Percentiles rank a stretch among this genome's conserved stretches.
phyloP scores from a whole-genome alignment of 139 green algal species.

The Chlorella sp. region DNA sequence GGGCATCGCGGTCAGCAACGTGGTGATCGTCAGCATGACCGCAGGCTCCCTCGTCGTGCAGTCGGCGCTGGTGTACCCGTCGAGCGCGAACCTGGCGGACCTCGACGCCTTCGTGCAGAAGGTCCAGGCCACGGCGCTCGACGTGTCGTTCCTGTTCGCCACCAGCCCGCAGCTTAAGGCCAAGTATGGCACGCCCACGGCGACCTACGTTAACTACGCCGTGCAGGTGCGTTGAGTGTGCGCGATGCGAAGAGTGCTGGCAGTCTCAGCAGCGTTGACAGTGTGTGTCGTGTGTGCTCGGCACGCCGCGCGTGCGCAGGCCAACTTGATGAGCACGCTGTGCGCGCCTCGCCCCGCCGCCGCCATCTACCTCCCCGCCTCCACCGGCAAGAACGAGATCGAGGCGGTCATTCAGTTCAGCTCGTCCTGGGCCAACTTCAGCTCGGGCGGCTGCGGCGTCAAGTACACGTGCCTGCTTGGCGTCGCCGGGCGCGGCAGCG shows the following conservation, averaged over 20 bases:
- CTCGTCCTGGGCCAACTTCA: background rate
- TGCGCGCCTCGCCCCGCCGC: background rate
- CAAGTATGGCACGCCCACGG: slow-evolving; percentile 4
- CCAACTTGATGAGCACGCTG: background rate
- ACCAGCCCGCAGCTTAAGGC: background rate
- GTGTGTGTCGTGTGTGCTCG: background rate
- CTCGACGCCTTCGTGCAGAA: background rate
- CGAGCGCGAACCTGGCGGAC: background rate
- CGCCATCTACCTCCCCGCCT: slow-evolving; percentile 2
- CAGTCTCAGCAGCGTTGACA: too few species aligned
- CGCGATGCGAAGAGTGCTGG: too few species aligned
- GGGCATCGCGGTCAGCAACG: background rate
- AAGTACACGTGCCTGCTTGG: slow-evolving; percentile 11
- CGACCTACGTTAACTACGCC: background rate
- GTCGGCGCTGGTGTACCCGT: background rate
- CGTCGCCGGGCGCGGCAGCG: background rate
- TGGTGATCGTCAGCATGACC: background rate
- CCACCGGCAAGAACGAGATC: background rate
- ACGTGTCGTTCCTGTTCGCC: slow-evolving; percentile 6
- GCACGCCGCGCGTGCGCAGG: background rate
- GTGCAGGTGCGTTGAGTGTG: background rate
- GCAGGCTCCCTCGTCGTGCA: slow-evolving; percentile 2
- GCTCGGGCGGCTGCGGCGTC: background rate
- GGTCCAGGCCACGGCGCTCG: background rate
- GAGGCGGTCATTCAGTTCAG: too few species aligned